Percentiles rank a stretch among this genome's conserved stretches.
Conservation (phyloP, 306 rosid genomes). For the Vigna trinervia region DNA sequence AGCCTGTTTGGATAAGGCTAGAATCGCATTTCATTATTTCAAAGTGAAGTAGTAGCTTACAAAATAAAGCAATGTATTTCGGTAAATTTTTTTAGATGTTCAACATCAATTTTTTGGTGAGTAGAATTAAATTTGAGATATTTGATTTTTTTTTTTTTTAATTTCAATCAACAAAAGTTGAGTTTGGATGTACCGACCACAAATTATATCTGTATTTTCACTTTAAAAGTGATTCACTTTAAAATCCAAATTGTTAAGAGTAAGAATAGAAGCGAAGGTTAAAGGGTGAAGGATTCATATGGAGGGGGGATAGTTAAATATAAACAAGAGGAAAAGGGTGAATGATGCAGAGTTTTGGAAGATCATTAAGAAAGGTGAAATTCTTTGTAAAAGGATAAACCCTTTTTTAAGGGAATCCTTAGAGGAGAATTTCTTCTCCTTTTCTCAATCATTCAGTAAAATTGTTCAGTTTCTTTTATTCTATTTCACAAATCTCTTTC, state of each 20-base stretch:
- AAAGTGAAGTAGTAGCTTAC: neutral
- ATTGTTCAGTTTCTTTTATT: neutral
- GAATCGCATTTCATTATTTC: neutral
- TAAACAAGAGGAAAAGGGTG: neutral
- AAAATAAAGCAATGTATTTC: neutral
- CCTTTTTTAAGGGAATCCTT: neutral
- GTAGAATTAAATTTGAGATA: neutral
- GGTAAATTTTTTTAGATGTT: neutral
- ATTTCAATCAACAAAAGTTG: neutral
- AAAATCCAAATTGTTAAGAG: neutral
- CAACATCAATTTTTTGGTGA: neutral
- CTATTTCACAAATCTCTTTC: neutral
- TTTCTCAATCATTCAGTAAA: neutral
- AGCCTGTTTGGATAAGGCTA: neutral
- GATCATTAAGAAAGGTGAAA: neutral
- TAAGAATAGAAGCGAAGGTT: neutral
- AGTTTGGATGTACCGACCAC: neutral
- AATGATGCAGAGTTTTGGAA: neutral
- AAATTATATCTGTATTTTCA: neutral
- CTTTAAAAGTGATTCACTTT: neutral
- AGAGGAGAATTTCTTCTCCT: neutral
- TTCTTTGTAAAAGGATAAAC: neutral
- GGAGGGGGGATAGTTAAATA: neutral
- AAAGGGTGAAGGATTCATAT: neutral
- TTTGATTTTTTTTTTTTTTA: neutral